Evolutionary conservation across 768 basidiomycete species (phyloP).

Genomic region (Tephrocybe sp.): DNA sequence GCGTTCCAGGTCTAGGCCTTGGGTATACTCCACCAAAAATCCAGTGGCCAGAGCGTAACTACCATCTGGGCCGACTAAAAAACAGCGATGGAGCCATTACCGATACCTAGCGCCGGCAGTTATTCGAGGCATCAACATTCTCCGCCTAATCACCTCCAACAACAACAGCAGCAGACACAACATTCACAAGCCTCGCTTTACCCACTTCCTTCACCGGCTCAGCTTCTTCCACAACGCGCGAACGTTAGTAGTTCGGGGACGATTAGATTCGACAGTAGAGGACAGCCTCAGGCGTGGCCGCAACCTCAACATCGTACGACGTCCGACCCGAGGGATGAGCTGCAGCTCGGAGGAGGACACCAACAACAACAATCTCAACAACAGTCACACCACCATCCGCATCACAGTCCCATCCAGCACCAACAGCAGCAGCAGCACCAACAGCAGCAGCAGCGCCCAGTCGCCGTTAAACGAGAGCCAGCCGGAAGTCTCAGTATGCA

Average conservation of each 20-base stretch:
- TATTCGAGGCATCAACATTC: conserved; percentile 11
- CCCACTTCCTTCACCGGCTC: conserved; percentile 22
- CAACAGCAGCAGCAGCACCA: conserved; percentile 22
- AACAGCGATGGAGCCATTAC: no score
- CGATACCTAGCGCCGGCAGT: conserved; percentile 5
- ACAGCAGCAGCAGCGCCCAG: conserved; percentile 20
- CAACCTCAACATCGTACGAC: conserved; percentile 25
- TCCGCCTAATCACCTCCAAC: conserved; percentile 4
- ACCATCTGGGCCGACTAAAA: no score
- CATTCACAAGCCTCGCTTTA: conserved; percentile 19
- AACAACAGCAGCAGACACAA: conserved; percentile 9
- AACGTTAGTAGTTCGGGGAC: no score
- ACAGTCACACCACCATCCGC: conserved; percentile 1
- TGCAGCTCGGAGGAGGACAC: no score
- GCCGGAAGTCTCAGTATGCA: conserved; percentile 4
- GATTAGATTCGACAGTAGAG: conserved; percentile 11
- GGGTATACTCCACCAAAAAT: no score
- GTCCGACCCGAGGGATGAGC: conserved; percentile 44
- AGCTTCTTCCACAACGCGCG: conserved; percentile 13
- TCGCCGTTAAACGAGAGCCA: conserved; percentile 26
- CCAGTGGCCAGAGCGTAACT: no score
- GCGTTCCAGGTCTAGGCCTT: no score
- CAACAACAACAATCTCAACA: conserved; percentile 19
- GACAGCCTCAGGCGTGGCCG: conserved; percentile 17
- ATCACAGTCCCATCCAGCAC: conserved; percentile 18